Conservation (phyloP, 331 rosid genomes). For the Stylosanthes scabra region DNA sequence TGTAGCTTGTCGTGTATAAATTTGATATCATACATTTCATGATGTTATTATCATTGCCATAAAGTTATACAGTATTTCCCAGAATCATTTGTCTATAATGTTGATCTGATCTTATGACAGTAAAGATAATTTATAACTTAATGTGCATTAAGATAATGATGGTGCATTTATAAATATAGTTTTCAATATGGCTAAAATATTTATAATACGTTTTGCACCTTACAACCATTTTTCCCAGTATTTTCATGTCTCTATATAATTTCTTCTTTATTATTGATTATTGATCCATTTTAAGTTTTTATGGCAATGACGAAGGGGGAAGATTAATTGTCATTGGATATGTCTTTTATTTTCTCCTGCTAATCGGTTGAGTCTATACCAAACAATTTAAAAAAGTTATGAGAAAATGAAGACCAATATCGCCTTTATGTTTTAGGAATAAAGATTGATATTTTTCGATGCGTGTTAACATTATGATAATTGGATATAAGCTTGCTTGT, state of each 20-base stretch:
- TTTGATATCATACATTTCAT: neutral
- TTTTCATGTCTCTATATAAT: neutral
- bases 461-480: neutral
- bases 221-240: neutral
- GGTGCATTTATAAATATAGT: neutral
- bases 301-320: too few relatives aligned
- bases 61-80: neutral
- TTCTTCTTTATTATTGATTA: neutral
- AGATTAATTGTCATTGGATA: too few relatives aligned
- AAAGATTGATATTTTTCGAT: neutral
- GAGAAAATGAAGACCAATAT: too few relatives aligned
- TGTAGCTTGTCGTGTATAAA: neutral
- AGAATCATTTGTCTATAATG: neutral
- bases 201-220: neutral
- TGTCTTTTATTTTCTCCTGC: too few relatives aligned
- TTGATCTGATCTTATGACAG: neutral
- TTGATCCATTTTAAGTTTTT: too few relatives aligned
- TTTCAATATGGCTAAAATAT: conserved; percentile 4
- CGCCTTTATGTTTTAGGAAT: neutral
- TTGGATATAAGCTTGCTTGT: neutral
- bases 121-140: neutral
- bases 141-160: neutral
- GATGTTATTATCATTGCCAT: neutral
- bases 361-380: too few relatives aligned
- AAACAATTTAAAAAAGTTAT: too few relatives aligned